Percentiles rank a stretch among this genome's conserved stretches.
Conservation (phyloP, 2,329 filamentous ascomycete species). For the Periconia sp. region DNA sequence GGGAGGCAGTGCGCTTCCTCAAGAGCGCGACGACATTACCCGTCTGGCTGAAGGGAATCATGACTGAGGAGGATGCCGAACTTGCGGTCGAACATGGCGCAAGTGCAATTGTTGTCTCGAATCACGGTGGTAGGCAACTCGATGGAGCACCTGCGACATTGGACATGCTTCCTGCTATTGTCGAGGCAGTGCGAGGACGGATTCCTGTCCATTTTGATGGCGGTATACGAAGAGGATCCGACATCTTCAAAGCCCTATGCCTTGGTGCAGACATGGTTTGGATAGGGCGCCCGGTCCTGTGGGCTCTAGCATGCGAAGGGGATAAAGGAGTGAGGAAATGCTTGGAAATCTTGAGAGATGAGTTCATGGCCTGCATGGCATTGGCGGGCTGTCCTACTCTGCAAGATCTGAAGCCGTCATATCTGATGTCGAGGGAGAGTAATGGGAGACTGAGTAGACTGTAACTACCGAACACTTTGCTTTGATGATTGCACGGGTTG, state of each 20-base stretch:
- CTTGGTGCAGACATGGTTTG: slow-evolving; percentile 90
- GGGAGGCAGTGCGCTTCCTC: slow-evolving; percentile 33
- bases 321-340: slow-evolving; percentile 17
- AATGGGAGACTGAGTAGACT: no score
- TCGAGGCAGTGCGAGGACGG: slow-evolving; percentile 53
- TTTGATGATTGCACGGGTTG: no score
- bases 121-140: slow-evolving; percentile 60
- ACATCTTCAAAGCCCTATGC: slow-evolving; percentile 93
- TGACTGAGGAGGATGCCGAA: slow-evolving; percentile 49
- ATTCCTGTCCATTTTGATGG: slow-evolving; percentile 86
- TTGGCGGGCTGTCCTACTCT: slow-evolving; percentile 47
- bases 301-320: slow-evolving; percentile 63
- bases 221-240: slow-evolving; percentile 83
- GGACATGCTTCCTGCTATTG: slow-evolving; percentile 60
- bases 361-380: slow-evolving; percentile 49
- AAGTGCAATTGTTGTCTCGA: slow-evolving; percentile 56
- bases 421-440: no score
- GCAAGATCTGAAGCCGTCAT: no score
- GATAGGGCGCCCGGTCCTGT: slow-evolving; percentile 60
- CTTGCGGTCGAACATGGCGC: slow-evolving; percentile 51
- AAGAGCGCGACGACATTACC: slow-evolving; percentile 28
- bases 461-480: no score
- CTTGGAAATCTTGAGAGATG: slow-evolving; percentile 31
- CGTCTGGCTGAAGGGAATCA: slow-evolving; percentile 53
- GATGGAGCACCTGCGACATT: slow-evolving; percentile 52